Evolutionary conservation across 768 basidiomycete genomes (phyloP), one percentile per base, ranked within the genome.

Genomic region (Suillus bovinus): DNA sequence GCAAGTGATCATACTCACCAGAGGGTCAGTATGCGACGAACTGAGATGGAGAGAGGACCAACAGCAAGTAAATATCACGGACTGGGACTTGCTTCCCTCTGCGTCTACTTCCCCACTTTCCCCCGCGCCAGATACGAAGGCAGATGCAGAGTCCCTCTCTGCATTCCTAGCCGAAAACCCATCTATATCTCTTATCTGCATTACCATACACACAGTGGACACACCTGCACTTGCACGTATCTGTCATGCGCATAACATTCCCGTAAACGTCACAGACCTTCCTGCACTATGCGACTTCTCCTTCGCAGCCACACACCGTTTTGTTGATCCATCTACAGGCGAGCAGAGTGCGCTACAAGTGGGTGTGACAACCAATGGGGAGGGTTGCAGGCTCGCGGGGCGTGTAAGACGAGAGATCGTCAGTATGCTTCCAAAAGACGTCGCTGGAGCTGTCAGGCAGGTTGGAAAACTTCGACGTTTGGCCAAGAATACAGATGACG

Each of bases 231-330:
- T 97, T 41, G 83, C 86, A 59, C 68, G 71, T 17, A 70, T 86
- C 3, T 91, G 90, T 67, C 78, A 73, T 38, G 63, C 76, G 1
- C 81, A 83, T 31, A 82, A 85, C 59, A 86, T 96, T 61, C 89
- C 87, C 2, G 80, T 94, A 66, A 98, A 96, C 69, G 83, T 90
- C n/a, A 86, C 94, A 1, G 96, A 98, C 73, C 85, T 90, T 70
- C 91, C 93, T 2, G 80, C 85, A 16, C 80, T 96, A 44, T 96
- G 93, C 73, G 94, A 97, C 72, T 98, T 93, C 71, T 88, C 91
- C 0, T 94, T 96, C 76, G 83, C 90, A 0, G 85, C 95, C 1
- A 85, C 90, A 0, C 93, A 98, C 66, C 89, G 96, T 4, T 94
- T 97, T 69, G 72, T 80, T 9, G 84, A 86, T 69, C 67, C 80